Conservation (phyloP, 192 early-diverging fungal species). For the Backusella morwellensis region DNA sequence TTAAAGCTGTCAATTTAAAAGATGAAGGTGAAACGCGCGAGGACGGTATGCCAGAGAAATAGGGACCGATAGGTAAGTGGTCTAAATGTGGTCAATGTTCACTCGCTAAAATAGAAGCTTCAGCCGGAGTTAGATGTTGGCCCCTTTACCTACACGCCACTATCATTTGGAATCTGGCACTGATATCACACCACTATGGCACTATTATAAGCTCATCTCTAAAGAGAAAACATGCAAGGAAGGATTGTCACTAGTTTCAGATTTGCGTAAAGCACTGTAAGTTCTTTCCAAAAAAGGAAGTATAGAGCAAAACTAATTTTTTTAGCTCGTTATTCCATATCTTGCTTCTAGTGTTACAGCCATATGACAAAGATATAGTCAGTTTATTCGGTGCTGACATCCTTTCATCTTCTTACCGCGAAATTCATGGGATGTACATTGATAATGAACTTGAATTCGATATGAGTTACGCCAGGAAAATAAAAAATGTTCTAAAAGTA, state of each 20-base stretch:
- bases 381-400: not conserved
- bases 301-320: not conserved
- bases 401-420: not conserved
- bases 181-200: not conserved
- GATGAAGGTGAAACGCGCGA: not conserved
- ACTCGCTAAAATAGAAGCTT: not conserved
- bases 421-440: not conserved
- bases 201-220: not conserved
- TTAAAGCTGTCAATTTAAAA: no score
- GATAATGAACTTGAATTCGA: not conserved
- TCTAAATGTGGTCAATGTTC: not conserved
- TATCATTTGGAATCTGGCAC: not conserved
- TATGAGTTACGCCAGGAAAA: not conserved
- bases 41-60: not conserved
- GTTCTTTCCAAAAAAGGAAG: no score
- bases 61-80: not conserved
- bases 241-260: not conserved
- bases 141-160: not conserved
- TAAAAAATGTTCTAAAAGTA: not conserved
- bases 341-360: no score
- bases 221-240: not conserved
- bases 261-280: not conserved
- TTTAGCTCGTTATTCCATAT: not conserved
- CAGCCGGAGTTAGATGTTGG: not conserved
- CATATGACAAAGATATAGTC: not conserved